Conservation (phyloP, 148 eudicot species). For the Chenopodium album region DNA sequence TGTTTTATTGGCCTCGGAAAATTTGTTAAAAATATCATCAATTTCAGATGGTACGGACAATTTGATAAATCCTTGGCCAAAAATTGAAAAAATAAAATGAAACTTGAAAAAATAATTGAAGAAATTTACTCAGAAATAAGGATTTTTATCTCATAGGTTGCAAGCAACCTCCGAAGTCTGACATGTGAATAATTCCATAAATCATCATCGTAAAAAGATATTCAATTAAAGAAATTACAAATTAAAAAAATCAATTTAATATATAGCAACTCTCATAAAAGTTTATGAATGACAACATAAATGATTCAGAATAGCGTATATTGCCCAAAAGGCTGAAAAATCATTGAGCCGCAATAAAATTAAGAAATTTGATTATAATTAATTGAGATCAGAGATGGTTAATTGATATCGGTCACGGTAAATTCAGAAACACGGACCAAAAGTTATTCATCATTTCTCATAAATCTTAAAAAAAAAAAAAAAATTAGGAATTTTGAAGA, state of each 20-base stretch:
- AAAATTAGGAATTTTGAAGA: not conserved
- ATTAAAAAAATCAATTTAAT: not conserved
- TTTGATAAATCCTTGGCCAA: constrained; percentile 21
- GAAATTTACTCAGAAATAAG: constrained; percentile 35
- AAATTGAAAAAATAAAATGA: too few species aligned
- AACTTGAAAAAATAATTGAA: not conserved
- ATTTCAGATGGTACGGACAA: constrained; percentile 37
- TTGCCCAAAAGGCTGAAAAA: constrained; percentile 41
- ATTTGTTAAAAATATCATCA: constrained; percentile 12
- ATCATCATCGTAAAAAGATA: constrained; percentile 38
- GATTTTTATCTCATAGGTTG: constrained; percentile 44
- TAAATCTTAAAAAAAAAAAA: not conserved
- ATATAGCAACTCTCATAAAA: constrained; percentile 36
- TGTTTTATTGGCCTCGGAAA: constrained; percentile 19
- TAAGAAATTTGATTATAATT: not conserved
- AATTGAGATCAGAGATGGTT: constrained; percentile 58
- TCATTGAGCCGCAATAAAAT: constrained; percentile 33
- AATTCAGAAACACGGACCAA: constrained; percentile 84
- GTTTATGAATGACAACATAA: constrained; percentile 25
- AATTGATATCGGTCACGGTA: constrained; percentile 45
- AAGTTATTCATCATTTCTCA: constrained; percentile 46
- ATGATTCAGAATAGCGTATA: constrained; percentile 55
- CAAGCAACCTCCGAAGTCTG: constrained; percentile 62
- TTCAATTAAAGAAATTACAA: not conserved
- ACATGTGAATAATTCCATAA: constrained; percentile 51